A percentile compares a stretch with the other conserved stretches of the same genome.
Conservation (phyloP, 139 green algal species). For the Deuterostichococcus epilithicus region DNA sequence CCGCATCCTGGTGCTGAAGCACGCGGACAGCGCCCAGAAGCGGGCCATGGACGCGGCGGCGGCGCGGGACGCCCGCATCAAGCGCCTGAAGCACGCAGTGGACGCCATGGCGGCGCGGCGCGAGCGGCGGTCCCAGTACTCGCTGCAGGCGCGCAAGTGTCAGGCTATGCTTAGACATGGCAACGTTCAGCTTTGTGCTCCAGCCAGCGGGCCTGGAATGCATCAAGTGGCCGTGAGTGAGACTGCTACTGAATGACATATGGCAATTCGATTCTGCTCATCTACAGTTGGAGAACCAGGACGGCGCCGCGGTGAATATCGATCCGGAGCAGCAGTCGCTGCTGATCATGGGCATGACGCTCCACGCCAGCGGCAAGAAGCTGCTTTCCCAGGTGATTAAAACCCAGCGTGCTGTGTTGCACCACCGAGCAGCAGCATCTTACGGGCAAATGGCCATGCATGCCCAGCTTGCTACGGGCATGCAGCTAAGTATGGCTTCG, state of each 20-base stretch:
- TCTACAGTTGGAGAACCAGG: constrained; percentile 53
- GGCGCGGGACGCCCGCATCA: constrained; percentile 23
- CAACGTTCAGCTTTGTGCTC: not conserved
- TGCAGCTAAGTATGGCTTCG: not conserved
- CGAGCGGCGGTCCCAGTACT: not conserved
- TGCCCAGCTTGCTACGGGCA: not conserved
- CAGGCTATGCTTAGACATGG: not conserved
- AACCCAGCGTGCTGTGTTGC: too few relatives aligned
- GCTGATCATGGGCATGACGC: constrained; percentile 47
- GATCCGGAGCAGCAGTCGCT: constrained; percentile 32
- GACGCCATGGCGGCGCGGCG: constrained; percentile 25
- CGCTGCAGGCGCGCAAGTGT: not conserved
- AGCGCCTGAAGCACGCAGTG: constrained; percentile 35
- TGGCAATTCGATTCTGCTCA: constrained; percentile 20
- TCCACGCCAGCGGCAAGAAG: constrained; percentile 51
- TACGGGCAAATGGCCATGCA: too few relatives aligned
- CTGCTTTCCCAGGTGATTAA: constrained; percentile 29
- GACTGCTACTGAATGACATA: not conserved
- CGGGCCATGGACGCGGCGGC: not conserved
- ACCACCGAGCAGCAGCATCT: too few relatives aligned
- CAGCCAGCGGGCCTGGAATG: not conserved
- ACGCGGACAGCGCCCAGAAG: constrained; percentile 9
- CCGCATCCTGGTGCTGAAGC: constrained; percentile 40
- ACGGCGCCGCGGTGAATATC: constrained; percentile 25
- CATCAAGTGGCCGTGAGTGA: not conserved